Evolutionary conservation across 129 eudicot species (phyloP).

Genomic region (Centaurea solstitialis): DNA sequence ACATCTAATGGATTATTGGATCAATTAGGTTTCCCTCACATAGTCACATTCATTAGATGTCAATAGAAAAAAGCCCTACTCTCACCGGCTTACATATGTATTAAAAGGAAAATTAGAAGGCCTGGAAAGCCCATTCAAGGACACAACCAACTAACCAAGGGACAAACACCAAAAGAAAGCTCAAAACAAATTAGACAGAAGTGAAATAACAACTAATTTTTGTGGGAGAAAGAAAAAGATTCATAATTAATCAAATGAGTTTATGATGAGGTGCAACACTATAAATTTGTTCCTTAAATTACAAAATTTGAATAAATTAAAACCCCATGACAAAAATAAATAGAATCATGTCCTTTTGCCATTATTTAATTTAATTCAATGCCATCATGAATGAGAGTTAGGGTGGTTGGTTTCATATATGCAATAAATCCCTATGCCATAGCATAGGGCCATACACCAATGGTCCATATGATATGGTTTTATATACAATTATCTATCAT

Average conservation of each 20-base stretch:
- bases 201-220: too few species aligned
- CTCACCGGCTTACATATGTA: too few species aligned
- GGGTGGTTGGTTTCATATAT: slow-evolving; percentile 11
- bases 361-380: slow-evolving; percentile 8
- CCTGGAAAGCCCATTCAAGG: too few species aligned
- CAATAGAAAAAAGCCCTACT: too few species aligned
- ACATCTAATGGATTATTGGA: too few species aligned
- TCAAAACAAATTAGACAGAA: too few species aligned
- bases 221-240: background rate
- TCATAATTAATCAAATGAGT: background rate
- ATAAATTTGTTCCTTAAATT: background rate
- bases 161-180: too few species aligned
- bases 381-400: slow-evolving; percentile 18
- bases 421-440: background rate
- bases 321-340: slow-evolving; percentile 15
- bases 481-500: background rate
- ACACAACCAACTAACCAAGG: too few species aligned
- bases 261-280: slow-evolving; percentile 6
- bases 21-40: too few species aligned
- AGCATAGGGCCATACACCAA: background rate
- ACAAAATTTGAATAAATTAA: slow-evolving; percentile 16
- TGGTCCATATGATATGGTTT: background rate
- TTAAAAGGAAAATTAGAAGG: too few species aligned
- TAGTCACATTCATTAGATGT: too few species aligned
- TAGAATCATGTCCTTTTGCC: slow-evolving; percentile 23